Base-by-base conservation (phyloP, 768 basidiomycete species). In the Phylloporus rhodoxanthus region DNA sequence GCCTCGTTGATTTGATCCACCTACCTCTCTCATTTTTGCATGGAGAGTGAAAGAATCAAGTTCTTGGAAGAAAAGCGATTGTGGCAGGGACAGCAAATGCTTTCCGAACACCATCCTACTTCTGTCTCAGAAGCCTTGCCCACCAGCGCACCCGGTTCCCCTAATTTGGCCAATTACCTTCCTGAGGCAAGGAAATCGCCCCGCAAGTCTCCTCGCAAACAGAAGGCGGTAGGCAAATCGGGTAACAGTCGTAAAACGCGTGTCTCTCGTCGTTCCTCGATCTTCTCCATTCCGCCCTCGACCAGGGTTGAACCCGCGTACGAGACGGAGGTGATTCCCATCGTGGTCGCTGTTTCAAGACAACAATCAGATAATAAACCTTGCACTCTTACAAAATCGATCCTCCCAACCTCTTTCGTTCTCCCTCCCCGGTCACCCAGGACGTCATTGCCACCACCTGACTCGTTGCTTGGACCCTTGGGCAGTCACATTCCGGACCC, bases 381-480 rank as follows among this genome's bases (percentile, higher is more conserved):
- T 20, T 25, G 47, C 23, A 59, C 57, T 8, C 52, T 74, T 21
- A 58, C 73, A 26, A 64, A 73, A 41, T 76, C 80, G 2, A 71
- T 85, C 28, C 73, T 87, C 20, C 78, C 85, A 3, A 82, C 78
- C 9, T 77, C 84, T 13, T 91, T 91, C 53, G 81, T 86, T 1
- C 76, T 91, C 4, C 88, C 88, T 13, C 87, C 87, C 2, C 87
- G 84, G 2, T 87, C 86, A 8, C 87, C 87, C 13, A 74, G 76
- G 19, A 77, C 87, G 1, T 79, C 82, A 2, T 64, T 87, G 23
- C 74, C 76, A 1, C 71, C 65, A 25, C 45, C 75, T 32, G 72
- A 76, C 17, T 68, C 73, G 3, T 68, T 72, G 38, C 60, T 73
- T 5, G 52, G 62, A 4, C 51, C 62, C 13, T 54, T 59, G 19